Evolutionary conservation across 176 grass and related monocot species (phyloP).

Genomic region (Poa pratensis): DNA sequence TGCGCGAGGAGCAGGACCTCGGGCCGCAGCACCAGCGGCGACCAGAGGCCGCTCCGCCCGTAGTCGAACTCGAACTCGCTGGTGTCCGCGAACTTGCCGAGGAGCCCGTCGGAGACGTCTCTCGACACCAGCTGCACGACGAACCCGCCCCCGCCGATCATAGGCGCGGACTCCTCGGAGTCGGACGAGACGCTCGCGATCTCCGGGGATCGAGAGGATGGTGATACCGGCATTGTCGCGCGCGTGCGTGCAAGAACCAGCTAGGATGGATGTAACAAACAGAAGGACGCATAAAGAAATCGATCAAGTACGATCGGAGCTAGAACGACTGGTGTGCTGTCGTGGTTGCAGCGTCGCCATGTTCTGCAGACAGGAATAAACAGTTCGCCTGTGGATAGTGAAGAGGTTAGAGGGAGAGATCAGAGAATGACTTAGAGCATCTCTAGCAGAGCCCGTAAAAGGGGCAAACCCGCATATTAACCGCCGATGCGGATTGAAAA

Average conservation of each 20-base stretch:
- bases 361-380: background rate
- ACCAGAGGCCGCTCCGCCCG: conserved; percentile 77
- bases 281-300: background rate
- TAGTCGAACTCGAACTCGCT: conserved; percentile 92
- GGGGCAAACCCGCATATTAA: no score
- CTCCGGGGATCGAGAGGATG: conserved; percentile 23
- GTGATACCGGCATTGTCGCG: background rate
- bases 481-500: no score
- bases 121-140: conserved; percentile 64
- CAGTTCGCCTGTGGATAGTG: conserved; percentile 26
- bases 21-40: conserved; percentile 65
- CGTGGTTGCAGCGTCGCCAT: background rate
- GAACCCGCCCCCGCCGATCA: background rate
- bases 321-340: background rate
- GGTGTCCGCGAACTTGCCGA: conserved; percentile 79
- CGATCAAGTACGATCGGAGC: background rate
- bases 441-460: no score
- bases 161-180: background rate
- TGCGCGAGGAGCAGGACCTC: conserved; percentile 55
- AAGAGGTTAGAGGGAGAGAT: conserved; percentile 40
- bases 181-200: conserved; percentile 25
- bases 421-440: conserved; percentile 27
- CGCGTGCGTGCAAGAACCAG: no score
- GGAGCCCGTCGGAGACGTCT: conserved; percentile 64
- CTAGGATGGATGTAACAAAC: conserved; percentile 9